A percentile compares a stretch with the other conserved stretches of the same genome.
Evolutionary conservation across 805 yeast species (phyloP).

Genomic region (Cyberlindnera misumaiensis): DNA sequence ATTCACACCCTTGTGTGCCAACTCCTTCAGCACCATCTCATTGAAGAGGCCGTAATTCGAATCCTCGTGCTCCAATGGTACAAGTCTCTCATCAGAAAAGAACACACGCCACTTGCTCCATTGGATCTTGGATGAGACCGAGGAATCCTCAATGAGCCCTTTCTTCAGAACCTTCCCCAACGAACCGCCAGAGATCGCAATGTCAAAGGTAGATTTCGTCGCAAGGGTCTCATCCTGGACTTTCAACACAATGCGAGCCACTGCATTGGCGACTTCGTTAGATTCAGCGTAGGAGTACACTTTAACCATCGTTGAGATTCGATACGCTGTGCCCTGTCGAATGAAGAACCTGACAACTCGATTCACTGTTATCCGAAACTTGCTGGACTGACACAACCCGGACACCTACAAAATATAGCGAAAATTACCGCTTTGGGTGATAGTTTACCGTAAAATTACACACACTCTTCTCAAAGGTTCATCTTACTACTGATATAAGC

Average conservation of each 20-base stretch:
- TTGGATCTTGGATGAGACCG: constrained; percentile 37
- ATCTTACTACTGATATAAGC: no score
- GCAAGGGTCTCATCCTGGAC: constrained; percentile 56
- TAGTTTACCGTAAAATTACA: no score
- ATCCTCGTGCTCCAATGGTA: constrained; percentile 73
- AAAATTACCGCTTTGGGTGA: no score
- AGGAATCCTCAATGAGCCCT: constrained; percentile 57
- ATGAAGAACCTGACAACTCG: no score
- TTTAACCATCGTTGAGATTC: constrained; percentile 27
- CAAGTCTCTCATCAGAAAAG: constrained; percentile 89
- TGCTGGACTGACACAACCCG: no score
- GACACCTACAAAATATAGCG: no score
- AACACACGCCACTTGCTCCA: constrained; percentile 78
- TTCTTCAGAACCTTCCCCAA: constrained; percentile 60
- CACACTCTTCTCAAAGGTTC: no score
- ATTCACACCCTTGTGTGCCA: constrained; percentile 27
- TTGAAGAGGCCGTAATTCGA: constrained; percentile 82
- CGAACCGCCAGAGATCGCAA: constrained; percentile 91
- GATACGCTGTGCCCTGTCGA: no score
- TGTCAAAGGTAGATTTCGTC: constrained; percentile 42
- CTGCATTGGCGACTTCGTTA: constrained; percentile 53
- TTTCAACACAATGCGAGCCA: constrained; percentile 56
- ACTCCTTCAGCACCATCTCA: constrained; percentile 35
- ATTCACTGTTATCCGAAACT: no score
- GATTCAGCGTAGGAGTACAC: constrained; percentile 41